These are phyloP conservation scores for Mentha longifolia DNA, from an alignment of 257 asterid genomes.

Conservation along the genomic window DNA sequence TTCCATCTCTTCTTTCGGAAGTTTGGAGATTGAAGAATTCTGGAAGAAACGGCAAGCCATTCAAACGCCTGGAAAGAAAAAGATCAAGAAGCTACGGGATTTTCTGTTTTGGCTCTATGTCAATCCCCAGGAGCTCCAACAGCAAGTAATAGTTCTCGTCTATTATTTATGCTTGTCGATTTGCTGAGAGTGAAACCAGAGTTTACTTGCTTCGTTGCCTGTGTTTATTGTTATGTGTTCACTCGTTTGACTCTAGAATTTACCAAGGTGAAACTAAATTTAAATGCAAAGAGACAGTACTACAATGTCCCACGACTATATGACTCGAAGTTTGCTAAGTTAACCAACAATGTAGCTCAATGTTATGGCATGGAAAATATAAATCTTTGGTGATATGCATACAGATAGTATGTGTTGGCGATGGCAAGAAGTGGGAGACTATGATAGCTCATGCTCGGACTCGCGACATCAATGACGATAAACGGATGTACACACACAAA, in stretches of 20 bases:
- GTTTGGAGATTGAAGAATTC: slow-evolving; percentile 41
- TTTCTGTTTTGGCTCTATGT: slow-evolving; percentile 42
- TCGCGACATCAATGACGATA: slow-evolving; percentile 37
- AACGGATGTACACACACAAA: slow-evolving; percentile 26
- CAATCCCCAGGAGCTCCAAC: slow-evolving; percentile 40
- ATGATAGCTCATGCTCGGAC: slow-evolving; percentile 48
- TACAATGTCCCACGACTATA: no score
- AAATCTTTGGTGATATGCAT: slow-evolving; percentile 15
- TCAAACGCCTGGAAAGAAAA: slow-evolving; percentile 27
- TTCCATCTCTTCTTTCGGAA: slow-evolving; percentile 37
- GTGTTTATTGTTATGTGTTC: background rate
- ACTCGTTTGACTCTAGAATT: background rate
- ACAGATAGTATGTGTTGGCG: slow-evolving; percentile 39
- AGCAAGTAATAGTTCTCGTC: slow-evolving; percentile 31
- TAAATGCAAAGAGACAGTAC: no score
- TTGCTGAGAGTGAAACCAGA: background rate
- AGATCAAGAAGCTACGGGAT: slow-evolving; percentile 36
- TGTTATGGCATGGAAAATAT: no score
- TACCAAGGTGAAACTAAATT: no score
- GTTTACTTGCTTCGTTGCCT: background rate
- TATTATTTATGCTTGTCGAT: background rate
- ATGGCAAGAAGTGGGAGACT: slow-evolving; percentile 37
- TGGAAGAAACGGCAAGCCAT: slow-evolving; percentile 29
- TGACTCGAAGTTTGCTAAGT: no score
- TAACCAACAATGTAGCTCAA: background rate